Conservation (phyloP, 768 basidiomycete species). For the Trametes maxima region DNA sequence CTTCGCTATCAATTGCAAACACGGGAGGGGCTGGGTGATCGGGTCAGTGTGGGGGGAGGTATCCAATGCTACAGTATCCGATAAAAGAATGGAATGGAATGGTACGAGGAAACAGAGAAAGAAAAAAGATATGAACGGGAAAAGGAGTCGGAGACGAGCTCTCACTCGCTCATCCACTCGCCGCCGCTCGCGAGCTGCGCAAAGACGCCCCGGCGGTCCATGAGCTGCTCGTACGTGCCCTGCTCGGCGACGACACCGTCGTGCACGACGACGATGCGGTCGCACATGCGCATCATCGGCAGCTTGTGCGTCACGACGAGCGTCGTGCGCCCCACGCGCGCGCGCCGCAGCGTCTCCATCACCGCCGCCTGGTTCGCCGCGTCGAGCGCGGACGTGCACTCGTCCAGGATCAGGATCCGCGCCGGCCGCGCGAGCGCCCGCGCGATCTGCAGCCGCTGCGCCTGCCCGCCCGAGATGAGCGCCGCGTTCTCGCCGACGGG, state of each 20-base stretch:
- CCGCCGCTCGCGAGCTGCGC: slow-evolving; percentile 78
- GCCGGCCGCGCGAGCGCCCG: slow-evolving; percentile 80
- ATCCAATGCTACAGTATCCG: slow-evolving; percentile 26
- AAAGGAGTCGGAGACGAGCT: not conserved
- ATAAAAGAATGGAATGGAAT: slow-evolving; percentile 1
- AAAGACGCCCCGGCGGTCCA: slow-evolving; percentile 71
- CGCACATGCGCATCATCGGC: slow-evolving; percentile 89
- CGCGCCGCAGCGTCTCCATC: slow-evolving; percentile 69
- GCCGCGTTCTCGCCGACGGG: slow-evolving; percentile 87
- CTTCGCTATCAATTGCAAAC: slow-evolving; percentile 17
- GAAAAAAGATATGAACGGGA: not conserved
- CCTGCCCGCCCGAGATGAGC: slow-evolving; percentile 93
- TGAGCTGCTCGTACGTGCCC: slow-evolving; percentile 72
- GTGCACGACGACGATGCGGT: slow-evolving; percentile 79
- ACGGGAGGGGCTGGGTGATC: not conserved
- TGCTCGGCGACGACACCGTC: slow-evolving; percentile 80
- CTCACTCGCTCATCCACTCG: slow-evolving; percentile 51
- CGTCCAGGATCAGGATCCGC: slow-evolving; percentile 83
- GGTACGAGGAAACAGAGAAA: not conserved
- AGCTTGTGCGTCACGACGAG: slow-evolving; percentile 94
- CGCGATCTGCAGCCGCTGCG: slow-evolving; percentile 90
- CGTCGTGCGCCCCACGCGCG: slow-evolving; percentile 75
- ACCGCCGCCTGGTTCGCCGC: slow-evolving; percentile 81
- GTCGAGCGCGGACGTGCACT: slow-evolving; percentile 94
- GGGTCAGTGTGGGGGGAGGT: slow-evolving; percentile 1